Conservation (phyloP, 768 basidiomycete species). For the Suillus lakei region DNA sequence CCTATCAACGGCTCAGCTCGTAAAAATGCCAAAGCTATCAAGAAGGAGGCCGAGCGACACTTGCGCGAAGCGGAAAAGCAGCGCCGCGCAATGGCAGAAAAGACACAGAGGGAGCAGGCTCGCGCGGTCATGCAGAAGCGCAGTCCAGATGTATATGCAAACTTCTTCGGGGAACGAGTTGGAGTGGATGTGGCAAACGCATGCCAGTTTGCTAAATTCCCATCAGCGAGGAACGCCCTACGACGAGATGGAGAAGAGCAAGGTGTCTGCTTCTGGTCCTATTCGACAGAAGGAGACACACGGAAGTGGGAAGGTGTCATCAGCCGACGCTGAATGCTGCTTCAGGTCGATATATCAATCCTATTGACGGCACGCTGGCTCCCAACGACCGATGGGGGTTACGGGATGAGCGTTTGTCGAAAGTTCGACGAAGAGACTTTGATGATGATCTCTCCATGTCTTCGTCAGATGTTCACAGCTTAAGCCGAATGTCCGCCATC, state of each 20-base stretch:
- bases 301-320: conserved; percentile 41
- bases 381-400: conserved; percentile 51
- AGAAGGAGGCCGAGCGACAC: conserved; percentile 81
- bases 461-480: conserved; percentile 81
- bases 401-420: conserved; percentile 66
- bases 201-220: conserved; percentile 49
- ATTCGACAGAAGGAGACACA: conserved; percentile 61
- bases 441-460: conserved; percentile 95
- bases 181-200: conserved; percentile 59
- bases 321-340: conserved; percentile 65
- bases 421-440: conserved; percentile 80
- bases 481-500: conserved; percentile 74
- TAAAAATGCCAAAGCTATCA: conserved; percentile 72
- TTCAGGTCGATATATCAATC: conserved; percentile 57
- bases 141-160: conserved; percentile 70
- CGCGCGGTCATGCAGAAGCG: conserved; percentile 93
- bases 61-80: conserved; percentile 85
- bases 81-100: conserved; percentile 75
- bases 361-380: conserved; percentile 38
- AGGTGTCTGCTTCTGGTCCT: conserved; percentile 62
- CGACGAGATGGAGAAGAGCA: conserved; percentile 45
- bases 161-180: conserved; percentile 54
- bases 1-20: conserved; percentile 46
- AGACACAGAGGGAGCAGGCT: conserved; percentile 83
- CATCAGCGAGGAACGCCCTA: conserved; percentile 32